Evolutionary conservation across 2,329 filamentous ascomycete genomes (phyloP).

Genomic region (Periconia digitata): DNA sequence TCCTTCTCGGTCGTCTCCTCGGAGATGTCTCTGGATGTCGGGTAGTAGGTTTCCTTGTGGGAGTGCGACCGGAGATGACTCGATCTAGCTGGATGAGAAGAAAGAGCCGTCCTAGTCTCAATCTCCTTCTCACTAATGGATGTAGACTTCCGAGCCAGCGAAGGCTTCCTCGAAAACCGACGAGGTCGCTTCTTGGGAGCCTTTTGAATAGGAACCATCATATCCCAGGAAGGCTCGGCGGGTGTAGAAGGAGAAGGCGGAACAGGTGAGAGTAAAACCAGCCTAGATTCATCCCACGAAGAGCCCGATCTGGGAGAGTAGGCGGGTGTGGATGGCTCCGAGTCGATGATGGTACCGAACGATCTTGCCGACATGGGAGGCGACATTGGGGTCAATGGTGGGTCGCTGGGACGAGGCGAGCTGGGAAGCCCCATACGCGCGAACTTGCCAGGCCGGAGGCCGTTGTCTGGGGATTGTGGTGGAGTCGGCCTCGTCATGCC

Average conservation of each 20-base stretch:
- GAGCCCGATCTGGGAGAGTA: slow-evolving; percentile 33
- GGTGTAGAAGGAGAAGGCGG: slow-evolving; percentile 30
- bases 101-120: slow-evolving; percentile 4
- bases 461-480: slow-evolving; percentile 25
- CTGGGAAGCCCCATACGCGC: slow-evolving; percentile 20
- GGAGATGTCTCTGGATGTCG: background rate
- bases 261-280: slow-evolving; percentile 31
- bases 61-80: slow-evolving; percentile 13
- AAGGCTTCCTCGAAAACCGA: slow-evolving; percentile 4
- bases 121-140: slow-evolving; percentile 10
- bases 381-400: slow-evolving; percentile 25
- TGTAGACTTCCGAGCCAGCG: background rate
- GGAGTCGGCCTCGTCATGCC: slow-evolving; percentile 37
- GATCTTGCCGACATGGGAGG: slow-evolving; percentile 41
- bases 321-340: slow-evolving; percentile 40
- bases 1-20: slow-evolving; percentile 16
- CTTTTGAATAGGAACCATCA: slow-evolving; percentile 25
- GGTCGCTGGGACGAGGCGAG: slow-evolving; percentile 19
- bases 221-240: slow-evolving; percentile 36
- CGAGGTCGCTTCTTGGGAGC: slow-evolving; percentile 10
- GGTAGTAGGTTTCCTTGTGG: slow-evolving; percentile 13
- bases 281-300: slow-evolving; percentile 30
- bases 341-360: slow-evolving; percentile 41
- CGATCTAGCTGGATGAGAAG: slow-evolving; percentile 16
- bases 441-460: slow-evolving; percentile 31